Evolutionary conservation across 495 filamentous ascomycete species (phyloP), one percentile per base, ranked within the genome.

Genomic region (Penicillium fimorum): DNA sequence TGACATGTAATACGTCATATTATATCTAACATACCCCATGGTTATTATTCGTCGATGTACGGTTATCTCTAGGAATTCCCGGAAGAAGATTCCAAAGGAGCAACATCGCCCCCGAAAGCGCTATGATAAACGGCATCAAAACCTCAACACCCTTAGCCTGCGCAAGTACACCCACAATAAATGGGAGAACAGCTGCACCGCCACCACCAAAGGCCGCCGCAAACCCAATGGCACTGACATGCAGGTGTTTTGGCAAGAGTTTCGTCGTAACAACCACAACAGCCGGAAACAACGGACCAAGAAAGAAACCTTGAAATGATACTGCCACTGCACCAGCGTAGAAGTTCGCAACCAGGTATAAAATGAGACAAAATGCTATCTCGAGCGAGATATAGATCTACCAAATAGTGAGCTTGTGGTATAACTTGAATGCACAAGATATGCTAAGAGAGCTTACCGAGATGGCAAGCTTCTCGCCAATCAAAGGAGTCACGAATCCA

Each of bases 161-260:
- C 3, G 89, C 90, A 67, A 93, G 88, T 0, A 87, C 88, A 4
- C 90, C 90, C 2, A 94, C 86, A 2, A 81, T 84, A 68, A 94
- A 95, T 1, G 90, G 90, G 41, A 95, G 82, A 4, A 92, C 65
- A 0, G 89, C 87, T 3, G 88, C 90, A 0, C 90, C 90, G 5
- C 79, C 79, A 0, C 88, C 86, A 1, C 90, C 90, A 70, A 91
- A 84, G 0, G 90, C 88, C n/a, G 87, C 84, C 5, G 87, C 87
- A 58, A 93, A 93, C 0, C 90, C 90, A 51, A 95, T 87, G 2
- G 87, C 83, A 46, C 78, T 82, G 35, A 95, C 87, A 66, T 95
- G 90, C 20, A 91, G 74, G 57, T 88, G 82, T 13, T 73, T 75
- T 4, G 90, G 90, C 7, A 95, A 77, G 1, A 93, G 76, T 66